Evolutionary conservation across 1,284 basidiomycete species (phyloP).

Genomic region (Heterobasidion irregulare): DNA sequence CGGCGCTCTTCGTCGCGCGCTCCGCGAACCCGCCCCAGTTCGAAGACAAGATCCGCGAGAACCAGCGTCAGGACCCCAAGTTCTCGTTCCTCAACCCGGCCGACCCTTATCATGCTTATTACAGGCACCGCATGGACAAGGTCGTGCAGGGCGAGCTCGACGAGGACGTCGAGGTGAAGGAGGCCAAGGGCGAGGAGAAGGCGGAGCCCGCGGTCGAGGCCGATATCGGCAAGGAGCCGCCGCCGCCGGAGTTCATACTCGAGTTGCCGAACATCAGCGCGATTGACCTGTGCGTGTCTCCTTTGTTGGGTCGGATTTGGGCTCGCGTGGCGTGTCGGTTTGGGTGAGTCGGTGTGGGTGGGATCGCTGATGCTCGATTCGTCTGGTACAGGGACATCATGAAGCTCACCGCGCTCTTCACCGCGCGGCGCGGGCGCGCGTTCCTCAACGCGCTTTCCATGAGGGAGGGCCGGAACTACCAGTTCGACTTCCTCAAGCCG

Average conservation of each 20-base stretch:
- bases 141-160: slow-evolving; percentile 69
- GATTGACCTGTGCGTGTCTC: slow-evolving; percentile 74
- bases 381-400: slow-evolving; percentile 65
- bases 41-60: slow-evolving; percentile 93
- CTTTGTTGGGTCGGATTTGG: background rate
- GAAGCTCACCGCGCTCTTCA: slow-evolving; percentile 93
- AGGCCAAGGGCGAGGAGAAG: slow-evolving; percentile 32
- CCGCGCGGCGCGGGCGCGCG: slow-evolving; percentile 82
- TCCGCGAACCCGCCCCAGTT: slow-evolving; percentile 85
- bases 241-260: slow-evolving; percentile 77
- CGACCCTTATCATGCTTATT: slow-evolving; percentile 97
- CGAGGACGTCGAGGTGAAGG: slow-evolving; percentile 44
- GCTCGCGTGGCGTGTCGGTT: background rate
- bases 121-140: slow-evolving; percentile 80
- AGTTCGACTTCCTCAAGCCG: slow-evolving; percentile 96
- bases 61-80: slow-evolving; percentile 90
- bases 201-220: slow-evolving; percentile 26
- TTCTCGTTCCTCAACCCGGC: slow-evolving; percentile 93
- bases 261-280: slow-evolving; percentile 87
- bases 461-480: slow-evolving; percentile 92
- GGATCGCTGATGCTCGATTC: background rate
- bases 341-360: slow-evolving; percentile 11
- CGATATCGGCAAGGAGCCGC: slow-evolving; percentile 75
- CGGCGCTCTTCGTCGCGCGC: slow-evolving; percentile 88
- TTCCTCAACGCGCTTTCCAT: slow-evolving; percentile 84